Evolutionary conservation across 2,329 filamentous ascomycete genomes (phyloP).

Genomic region (Purpureocillium lavendulum): DNA sequence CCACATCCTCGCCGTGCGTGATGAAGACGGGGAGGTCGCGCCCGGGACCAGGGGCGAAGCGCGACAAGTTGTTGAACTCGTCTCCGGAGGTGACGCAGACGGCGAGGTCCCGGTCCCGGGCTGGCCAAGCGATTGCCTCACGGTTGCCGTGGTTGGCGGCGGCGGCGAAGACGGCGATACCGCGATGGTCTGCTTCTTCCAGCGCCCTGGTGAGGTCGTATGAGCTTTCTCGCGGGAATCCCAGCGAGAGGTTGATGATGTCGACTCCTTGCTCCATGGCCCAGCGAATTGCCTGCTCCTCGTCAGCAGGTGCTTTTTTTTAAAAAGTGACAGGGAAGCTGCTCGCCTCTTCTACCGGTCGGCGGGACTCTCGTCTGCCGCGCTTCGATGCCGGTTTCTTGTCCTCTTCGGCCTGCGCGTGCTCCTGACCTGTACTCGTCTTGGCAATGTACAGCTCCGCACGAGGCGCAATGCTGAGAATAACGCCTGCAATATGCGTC

Average conservation of each 20-base stretch:
- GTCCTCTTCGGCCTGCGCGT: neutral
- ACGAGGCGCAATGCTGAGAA: conserved; percentile 7
- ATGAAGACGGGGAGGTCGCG: conserved; percentile 5
- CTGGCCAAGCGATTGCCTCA: conserved; percentile 8
- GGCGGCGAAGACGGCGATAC: conserved; percentile 8
- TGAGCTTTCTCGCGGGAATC: conserved; percentile 5
- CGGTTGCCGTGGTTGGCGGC: conserved; percentile 9
- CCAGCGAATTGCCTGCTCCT: conserved; percentile 6
- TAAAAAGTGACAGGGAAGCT: neutral
- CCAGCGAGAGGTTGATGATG: conserved; percentile 10
- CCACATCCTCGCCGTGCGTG: conserved; percentile 6
- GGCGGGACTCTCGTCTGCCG: too few relatives aligned
- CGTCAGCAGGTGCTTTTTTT: neutral
- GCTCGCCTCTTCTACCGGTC: neutral
- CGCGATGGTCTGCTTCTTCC: conserved; percentile 2
- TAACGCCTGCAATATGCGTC: conserved; percentile 8
- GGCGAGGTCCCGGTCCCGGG: conserved; percentile 6
- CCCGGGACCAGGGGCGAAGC: conserved; percentile 5
- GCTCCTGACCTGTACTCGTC: conserved; percentile 1
- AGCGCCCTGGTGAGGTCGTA: conserved; percentile 6
- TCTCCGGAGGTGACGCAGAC: conserved; percentile 8
- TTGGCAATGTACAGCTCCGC: conserved; percentile 8
- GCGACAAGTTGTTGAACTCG: conserved; percentile 3
- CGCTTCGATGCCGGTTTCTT: neutral
- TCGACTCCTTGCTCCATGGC: conserved; percentile 7